These are phyloP conservation scores for Glebionis coronaria DNA, from an alignment of 129 eudicot genomes.

Conservation along the genomic window DNA sequence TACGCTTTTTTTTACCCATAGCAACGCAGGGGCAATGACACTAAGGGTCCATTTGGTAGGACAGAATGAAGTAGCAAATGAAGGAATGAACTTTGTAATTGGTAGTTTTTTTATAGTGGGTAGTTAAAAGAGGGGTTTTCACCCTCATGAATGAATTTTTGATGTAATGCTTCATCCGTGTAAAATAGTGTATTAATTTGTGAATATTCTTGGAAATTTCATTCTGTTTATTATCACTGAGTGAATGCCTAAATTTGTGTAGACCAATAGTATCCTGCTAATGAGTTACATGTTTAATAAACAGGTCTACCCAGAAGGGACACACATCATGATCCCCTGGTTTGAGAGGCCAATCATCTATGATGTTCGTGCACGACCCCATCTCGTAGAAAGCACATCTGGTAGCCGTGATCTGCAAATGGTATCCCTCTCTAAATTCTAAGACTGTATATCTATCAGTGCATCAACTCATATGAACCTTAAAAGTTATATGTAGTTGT, in stretches of 20 bases:
- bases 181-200: no score
- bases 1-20: no score
- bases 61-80: no score
- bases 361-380: conserved; percentile 52
- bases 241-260: neutral
- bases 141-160: no score
- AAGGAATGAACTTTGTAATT: no score
- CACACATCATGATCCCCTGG: conserved; percentile 48
- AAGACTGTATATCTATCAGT: neutral
- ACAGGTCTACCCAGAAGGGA: conserved; percentile 48
- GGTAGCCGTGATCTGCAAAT: conserved; percentile 52
- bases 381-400: conserved; percentile 42
- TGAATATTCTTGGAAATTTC: no score
- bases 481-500: no score
- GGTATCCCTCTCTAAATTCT: conserved; percentile 23
- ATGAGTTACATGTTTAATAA: conserved; percentile 9
- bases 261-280: neutral
- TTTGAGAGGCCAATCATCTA: conserved; percentile 45
- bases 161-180: no score
- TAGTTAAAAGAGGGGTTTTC: no score
- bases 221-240: neutral
- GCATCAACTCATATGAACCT: neutral
- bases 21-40: no score
- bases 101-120: no score
- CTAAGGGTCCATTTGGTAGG: no score